Evolutionary conservation across 441 rosid species (phyloP).

Genomic region (Croton laevigatus): DNA sequence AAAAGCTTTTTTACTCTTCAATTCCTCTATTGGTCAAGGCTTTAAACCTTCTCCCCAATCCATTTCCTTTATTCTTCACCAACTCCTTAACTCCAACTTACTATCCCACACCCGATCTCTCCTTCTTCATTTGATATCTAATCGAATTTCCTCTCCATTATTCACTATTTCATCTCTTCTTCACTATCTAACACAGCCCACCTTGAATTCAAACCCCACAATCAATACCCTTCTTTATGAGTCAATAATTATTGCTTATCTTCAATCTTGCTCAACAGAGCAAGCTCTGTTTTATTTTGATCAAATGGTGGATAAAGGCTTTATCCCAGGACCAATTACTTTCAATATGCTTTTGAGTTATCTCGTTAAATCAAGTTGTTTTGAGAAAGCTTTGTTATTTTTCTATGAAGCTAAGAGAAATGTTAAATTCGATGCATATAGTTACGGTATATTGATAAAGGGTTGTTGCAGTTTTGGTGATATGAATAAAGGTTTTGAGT

Average conservation of each 20-base stretch:
- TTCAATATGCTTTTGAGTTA: conserved; percentile 45
- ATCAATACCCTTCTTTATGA: conserved; percentile 38
- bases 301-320: conserved; percentile 49
- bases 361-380: conserved; percentile 37
- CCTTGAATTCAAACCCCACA: conserved; percentile 10
- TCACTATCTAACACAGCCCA: conserved; percentile 36
- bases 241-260: conserved; percentile 42
- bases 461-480: conserved; percentile 62
- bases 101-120: conserved; percentile 45
- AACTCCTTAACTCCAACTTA: conserved; percentile 40
- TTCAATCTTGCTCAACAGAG: conserved; percentile 42
- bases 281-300: conserved; percentile 42
- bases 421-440: conserved; percentile 52
- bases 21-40: conserved; percentile 35
- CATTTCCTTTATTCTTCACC: conserved; percentile 39
- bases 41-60: conserved; percentile 49
- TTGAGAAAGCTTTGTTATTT: conserved; percentile 44
- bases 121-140: conserved; percentile 43
- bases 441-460: conserved; percentile 68
- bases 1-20: conserved; percentile 40
- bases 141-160: conserved; percentile 40
- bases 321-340: conserved; percentile 37
- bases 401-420: conserved; percentile 33
- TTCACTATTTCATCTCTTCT: conserved; percentile 50
- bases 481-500: conserved; percentile 42